Base-by-base conservation (phyloP, 257 asterid species). In the Fraxinus pennsylvanica region DNA sequence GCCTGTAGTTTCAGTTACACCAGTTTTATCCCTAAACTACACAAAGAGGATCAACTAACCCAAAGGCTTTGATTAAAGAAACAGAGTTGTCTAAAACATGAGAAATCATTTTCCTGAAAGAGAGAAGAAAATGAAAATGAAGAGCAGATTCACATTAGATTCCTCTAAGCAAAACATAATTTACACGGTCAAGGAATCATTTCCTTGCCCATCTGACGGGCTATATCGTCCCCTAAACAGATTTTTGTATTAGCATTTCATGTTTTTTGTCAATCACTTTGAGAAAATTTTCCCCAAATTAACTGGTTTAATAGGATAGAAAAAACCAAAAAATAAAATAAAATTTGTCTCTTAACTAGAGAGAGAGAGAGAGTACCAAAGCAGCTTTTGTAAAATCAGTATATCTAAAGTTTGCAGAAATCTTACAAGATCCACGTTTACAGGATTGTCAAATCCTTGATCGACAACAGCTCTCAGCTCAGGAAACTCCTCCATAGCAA, bases 401-500 rank as follows among this genome's bases (percentile, higher is more conserved):
- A 79, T 12, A 67, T 35, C 63, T 22, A 25, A 50, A 61, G 81
- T 81, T 36, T 12, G 33, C 4, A 38, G 22, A 71, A 22, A 80
- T 85, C 97, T 89, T 85, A 91, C 98, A n/a, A 68, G 91, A 71
- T 93, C 91, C 74, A 93, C 97, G 71, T 93, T 90, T 22, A 82
- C 87, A 35, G 97, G 88, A 75, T 82, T 85, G 52, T 90, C 98
- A 74, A 96, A 92, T 54, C 99, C 99, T 84, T 66, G 83, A 76
- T 89, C 91, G 2, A 93, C 86, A 50, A 96, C 82, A 27, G 73
- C 25, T 27, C 91, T 94, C 78, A 96, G 89, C 76, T 93, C 92
- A 21, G 98, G 98, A 80, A 73, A 93, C 82, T 93, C 99, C 84
- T 96, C 99, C 81, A 93, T 90, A 36, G 99, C 99, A 32, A 91